These are phyloP conservation scores for Astrothelium subdiscretum DNA, from an alignment of 495 filamentous ascomycete genomes.

Conservation along the genomic window DNA sequence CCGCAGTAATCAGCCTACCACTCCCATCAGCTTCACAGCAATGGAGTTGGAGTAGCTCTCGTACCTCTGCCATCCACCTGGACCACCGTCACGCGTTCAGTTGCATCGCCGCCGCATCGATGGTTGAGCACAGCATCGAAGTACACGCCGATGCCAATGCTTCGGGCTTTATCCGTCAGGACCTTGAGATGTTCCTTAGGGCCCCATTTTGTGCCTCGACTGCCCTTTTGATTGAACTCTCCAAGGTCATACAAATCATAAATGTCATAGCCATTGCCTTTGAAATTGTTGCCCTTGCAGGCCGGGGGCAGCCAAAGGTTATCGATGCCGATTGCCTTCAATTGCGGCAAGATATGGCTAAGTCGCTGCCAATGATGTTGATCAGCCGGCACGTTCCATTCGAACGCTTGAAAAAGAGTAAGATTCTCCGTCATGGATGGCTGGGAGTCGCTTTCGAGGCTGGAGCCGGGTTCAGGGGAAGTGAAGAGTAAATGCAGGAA, in stretches of 20 bases:
- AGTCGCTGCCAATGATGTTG: slow-evolving; percentile 50
- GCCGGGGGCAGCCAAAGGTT: slow-evolving; percentile 64
- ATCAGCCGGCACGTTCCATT: slow-evolving; percentile 63
- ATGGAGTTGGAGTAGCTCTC: not conserved
- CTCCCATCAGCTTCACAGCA: not conserved
- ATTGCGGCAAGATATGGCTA: slow-evolving; percentile 36
- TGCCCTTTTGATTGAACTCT: slow-evolving; percentile 64
- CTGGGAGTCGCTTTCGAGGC: not conserved
- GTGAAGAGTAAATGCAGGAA: not conserved
- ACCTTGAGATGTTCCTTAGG: slow-evolving; percentile 48
- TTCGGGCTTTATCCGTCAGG: slow-evolving; percentile 38
- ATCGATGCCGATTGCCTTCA: slow-evolving; percentile 51
- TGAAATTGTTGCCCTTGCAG: slow-evolving; percentile 52
- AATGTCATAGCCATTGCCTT: slow-evolving; percentile 65
- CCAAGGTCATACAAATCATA: slow-evolving; percentile 69
- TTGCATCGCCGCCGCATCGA: slow-evolving; percentile 57
- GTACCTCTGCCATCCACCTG: slow-evolving; percentile 47
- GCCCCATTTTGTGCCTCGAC: slow-evolving; percentile 60
- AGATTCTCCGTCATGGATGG: slow-evolving; percentile 39
- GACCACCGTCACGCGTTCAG: slow-evolving; percentile 46
- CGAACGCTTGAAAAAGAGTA: slow-evolving; percentile 60
- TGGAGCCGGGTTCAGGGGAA: no score
- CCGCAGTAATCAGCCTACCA: not conserved
- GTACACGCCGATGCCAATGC: slow-evolving; percentile 47
- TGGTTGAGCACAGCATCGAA: slow-evolving; percentile 73